A percentile compares a stretch with the other conserved stretches of the same genome.
Evolutionary conservation across 148 eudicot species (phyloP).

Genomic region (Bassia scoparia): DNA sequence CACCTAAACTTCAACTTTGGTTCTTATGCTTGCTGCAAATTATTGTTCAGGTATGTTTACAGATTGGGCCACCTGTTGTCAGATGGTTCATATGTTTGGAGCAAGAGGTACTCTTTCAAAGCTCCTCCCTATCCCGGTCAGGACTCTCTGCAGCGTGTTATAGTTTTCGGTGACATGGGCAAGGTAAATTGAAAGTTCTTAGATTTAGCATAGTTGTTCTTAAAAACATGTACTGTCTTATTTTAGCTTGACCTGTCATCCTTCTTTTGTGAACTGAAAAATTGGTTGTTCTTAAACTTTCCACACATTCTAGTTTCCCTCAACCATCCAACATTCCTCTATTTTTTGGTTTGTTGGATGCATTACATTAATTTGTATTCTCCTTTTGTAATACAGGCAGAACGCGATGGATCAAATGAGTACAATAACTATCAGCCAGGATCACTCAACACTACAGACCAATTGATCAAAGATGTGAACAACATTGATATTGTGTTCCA

Average conservation of each 20-base stretch:
- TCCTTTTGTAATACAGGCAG: conserved; percentile 35
- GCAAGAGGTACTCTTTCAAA: conserved; percentile 61
- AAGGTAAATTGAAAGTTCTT: conserved; percentile 51
- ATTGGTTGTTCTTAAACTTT: too few relatives aligned
- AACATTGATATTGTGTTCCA: conserved; percentile 81
- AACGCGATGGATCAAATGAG: conserved; percentile 74
- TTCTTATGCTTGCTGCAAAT: conserved; percentile 5
- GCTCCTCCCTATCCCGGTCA: conserved; percentile 88
- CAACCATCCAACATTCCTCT: background rate
- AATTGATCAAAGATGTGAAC: conserved; percentile 57
- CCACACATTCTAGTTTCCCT: background rate
- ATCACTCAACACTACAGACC: conserved; percentile 74
- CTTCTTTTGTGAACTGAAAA: background rate
- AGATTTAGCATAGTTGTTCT: background rate
- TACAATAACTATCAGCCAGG: conserved; percentile 76
- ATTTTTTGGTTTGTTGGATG: background rate
- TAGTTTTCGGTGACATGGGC: conserved; percentile 92
- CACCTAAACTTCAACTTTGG: background rate
- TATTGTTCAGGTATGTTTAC: conserved; percentile 59
- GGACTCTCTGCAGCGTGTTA: conserved; percentile 70
- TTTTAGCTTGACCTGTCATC: too few relatives aligned
- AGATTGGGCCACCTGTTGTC: conserved; percentile 62
- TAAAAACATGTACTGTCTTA: background rate
- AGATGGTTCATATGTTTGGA: conserved; percentile 66
- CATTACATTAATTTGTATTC: background rate